A percentile compares a stretch with the other conserved stretches of the same genome.
Evolutionary conservation across 768 basidiomycete genomes (phyloP).

Genomic region (Boletus pseudopeckii): DNA sequence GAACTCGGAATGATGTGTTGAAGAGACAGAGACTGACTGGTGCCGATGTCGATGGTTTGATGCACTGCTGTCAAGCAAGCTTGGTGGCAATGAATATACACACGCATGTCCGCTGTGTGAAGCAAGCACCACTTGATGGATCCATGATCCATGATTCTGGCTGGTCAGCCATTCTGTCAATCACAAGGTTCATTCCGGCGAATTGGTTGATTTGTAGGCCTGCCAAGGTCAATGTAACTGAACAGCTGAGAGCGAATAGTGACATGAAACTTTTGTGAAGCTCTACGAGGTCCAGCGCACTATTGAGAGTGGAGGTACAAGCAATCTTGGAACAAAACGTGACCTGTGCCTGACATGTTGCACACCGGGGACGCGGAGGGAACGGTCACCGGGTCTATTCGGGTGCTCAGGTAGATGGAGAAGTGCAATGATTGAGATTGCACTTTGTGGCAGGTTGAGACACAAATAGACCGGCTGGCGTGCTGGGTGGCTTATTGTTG

Average conservation of each 20-base stretch:
- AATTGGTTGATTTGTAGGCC: not conserved
- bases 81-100: not conserved
- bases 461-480: not conserved
- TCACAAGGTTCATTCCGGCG: not conserved
- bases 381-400: not conserved
- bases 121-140: not conserved
- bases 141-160: not conserved
- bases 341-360: not conserved
- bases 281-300: not conserved
- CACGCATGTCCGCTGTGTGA: not conserved
- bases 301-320: not conserved
- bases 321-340: not conserved
- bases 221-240: slow-evolving; percentile 6
- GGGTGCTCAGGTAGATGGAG: not conserved
- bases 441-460: not conserved
- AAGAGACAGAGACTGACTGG: not conserved
- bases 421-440: not conserved
- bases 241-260: not conserved
- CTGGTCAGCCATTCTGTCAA: not conserved
- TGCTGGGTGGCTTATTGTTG: not conserved
- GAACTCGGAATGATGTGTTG: not conserved
- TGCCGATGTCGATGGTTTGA: not conserved
- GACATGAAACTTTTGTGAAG: not conserved
- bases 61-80: not conserved
- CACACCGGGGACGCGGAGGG: not conserved